Evolutionary conservation across 2,329 filamentous ascomycete species (phyloP), one percentile per base, ranked within the genome.

Genomic region (Claviceps fusiformis): DNA sequence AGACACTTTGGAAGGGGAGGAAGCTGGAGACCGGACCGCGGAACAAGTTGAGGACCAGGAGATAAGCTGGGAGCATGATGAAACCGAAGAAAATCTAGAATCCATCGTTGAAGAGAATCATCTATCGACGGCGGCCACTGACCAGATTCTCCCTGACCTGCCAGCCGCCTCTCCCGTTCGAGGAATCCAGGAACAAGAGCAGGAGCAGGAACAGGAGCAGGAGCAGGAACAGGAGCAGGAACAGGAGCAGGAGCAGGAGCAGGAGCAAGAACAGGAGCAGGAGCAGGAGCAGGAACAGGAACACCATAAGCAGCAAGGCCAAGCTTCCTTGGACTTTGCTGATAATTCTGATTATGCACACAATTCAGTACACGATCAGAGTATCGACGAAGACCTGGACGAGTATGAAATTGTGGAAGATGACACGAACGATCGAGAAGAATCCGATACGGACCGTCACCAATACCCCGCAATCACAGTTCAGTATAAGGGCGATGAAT

Each of bases 401-500:
- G n/a, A 52, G 19, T 27, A 29, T 44, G 56, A 54, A 24, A 41
- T 15, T 27, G 45, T 46, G 31, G 31, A 47, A 19, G 52, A 41
- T 19, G 53, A 45, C 3, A 11, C 13, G 8, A 24, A 37, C 11
- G 24, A 49, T 3, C 35, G 57, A 24, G 59, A 59, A 31, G 47
- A 50, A 24, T 43, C 55, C 7, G 53, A 53, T n/a, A 11, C 54
- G 0, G 56, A 59, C 15, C 37, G 54, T 17, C 57, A 61, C 8
- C 62, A 63, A 1, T 70, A 62, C 54, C 72, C 66, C 15, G 62
- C 60, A 59, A 75, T 71, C 45, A 71, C 68, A 10, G 73, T 75
- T 52, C 67, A 69, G 50, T 75, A 74, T 56, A 72, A 69, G 54
- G 72, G 70, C 41, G 69, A 73, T 17, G 70, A 74, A 52, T 75